Conservation (phyloP, 768 basidiomycete species). For the Arthromyces matolae region DNA sequence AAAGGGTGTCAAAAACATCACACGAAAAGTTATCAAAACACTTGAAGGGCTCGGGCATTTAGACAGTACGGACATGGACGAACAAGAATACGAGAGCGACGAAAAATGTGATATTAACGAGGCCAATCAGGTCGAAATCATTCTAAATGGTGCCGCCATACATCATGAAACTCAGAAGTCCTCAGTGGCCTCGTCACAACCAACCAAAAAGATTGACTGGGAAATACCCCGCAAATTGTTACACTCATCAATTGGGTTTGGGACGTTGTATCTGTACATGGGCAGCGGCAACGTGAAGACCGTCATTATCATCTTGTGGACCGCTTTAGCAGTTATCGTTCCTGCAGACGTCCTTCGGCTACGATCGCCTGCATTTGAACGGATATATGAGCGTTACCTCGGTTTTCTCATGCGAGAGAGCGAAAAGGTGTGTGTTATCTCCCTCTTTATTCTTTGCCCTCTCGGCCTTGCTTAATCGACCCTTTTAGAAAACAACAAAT, state of each 20-base stretch:
- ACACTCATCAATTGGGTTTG: constrained; percentile 78
- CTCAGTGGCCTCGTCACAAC: not conserved
- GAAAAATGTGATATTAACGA: constrained; percentile 24
- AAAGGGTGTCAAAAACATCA: constrained; percentile 44
- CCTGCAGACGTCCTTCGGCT: constrained; percentile 78
- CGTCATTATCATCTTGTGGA: constrained; percentile 61
- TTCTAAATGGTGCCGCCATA: constrained; percentile 10
- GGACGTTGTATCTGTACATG: constrained; percentile 40
- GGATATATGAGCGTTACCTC: constrained; percentile 63
- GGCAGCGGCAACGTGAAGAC: constrained; percentile 58
- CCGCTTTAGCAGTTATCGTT: constrained; percentile 62
- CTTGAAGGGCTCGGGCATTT: constrained; percentile 44
- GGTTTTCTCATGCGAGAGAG: constrained; percentile 90
- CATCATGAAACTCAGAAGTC: constrained; percentile 5
- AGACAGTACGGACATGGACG: constrained; percentile 31
- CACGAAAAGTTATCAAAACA: constrained; percentile 44
- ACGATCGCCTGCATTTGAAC: constrained; percentile 57
- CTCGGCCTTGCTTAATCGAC: constrained; percentile 1
- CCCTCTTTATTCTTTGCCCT: not conserved
- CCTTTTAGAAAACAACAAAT: constrained; percentile 60
- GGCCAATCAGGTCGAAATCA: constrained; percentile 24
- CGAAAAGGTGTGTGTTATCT: constrained; percentile 68
- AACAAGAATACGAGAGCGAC: constrained; percentile 29
- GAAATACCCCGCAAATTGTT: constrained; percentile 87
- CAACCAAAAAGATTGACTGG: constrained; percentile 59